Percentiles rank a stretch among this genome's conserved stretches.
These are phyloP conservation scores for Leishmania amazonensis DNA, from an alignment of 208 protist genomes.

Conservation along the genomic window DNA sequence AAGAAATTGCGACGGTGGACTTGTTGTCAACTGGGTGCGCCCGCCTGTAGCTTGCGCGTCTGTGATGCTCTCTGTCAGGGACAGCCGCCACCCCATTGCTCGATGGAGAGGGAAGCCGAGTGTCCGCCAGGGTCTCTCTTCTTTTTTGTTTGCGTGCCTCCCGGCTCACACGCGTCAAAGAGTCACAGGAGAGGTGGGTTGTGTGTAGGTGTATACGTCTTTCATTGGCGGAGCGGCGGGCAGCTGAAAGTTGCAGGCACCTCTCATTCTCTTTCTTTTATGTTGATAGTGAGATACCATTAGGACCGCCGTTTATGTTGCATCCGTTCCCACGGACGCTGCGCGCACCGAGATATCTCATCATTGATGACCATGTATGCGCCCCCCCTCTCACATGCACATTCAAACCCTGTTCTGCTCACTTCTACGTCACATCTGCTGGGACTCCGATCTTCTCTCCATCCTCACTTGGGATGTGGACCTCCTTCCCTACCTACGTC, in stretches of 20 bases:
- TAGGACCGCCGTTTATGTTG: neutral
- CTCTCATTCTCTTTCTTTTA: neutral
- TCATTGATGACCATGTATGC: neutral
- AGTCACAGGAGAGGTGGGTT: neutral
- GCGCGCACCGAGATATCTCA: neutral
- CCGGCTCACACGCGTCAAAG: neutral
- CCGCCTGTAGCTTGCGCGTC: neutral
- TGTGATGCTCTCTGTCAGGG: neutral
- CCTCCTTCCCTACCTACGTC: neutral
- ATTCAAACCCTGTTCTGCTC: neutral
- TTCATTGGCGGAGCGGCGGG: neutral
- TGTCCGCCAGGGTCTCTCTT: neutral
- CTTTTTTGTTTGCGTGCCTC: neutral
- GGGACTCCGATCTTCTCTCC: neutral
- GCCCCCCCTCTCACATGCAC: neutral
- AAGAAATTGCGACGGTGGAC: neutral
- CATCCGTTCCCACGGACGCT: neutral
- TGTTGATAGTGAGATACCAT: neutral
- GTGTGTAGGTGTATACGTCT: neutral
- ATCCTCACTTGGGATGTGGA: neutral
- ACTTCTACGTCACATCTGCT: neutral
- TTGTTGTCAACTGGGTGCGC: neutral
- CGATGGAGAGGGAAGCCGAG: neutral
- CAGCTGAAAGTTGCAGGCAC: neutral
- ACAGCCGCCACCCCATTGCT: neutral